Evolutionary conservation across 106 monocot species (phyloP).

Genomic region (Phalaenopsis aphrodite): DNA sequence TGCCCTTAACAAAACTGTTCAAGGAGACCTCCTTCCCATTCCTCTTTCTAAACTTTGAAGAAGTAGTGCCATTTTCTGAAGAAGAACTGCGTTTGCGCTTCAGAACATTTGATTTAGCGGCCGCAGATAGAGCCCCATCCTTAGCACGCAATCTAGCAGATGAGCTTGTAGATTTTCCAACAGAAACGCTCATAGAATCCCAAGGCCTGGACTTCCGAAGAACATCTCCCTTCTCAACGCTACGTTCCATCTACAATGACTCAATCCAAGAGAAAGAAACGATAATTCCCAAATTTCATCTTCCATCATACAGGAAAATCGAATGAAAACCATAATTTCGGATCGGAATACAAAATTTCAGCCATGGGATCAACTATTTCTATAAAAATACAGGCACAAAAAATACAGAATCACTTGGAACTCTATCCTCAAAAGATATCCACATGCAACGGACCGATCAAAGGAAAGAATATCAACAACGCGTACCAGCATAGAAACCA

Average conservation of each 20-base stretch:
- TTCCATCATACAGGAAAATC: conserved; percentile 14
- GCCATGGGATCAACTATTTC: neutral
- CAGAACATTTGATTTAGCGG: neutral
- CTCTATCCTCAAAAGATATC: neutral
- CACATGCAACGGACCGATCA: neutral
- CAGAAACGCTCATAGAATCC: neutral
- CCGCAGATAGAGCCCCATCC: neutral
- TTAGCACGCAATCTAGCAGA: neutral
- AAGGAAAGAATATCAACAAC: conserved; percentile 3
- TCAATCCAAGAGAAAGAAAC: conserved; percentile 2
- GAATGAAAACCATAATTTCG: conserved; percentile 6
- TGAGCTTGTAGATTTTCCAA: neutral
- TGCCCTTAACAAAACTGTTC: conserved; percentile 4
- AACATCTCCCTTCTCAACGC: neutral
- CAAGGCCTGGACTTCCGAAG: neutral
- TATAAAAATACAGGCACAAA: neutral
- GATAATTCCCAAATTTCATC: conserved; percentile 17
- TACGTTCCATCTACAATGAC: conserved; percentile 17
- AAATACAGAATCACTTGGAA: conserved; percentile 1
- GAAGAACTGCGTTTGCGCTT: neutral
- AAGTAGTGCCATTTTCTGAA: neutral
- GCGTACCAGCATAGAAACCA: conserved; percentile 6
- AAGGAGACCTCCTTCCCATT: neutral
- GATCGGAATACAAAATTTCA: conserved; percentile 11
- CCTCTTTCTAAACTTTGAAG: neutral